These are phyloP conservation scores for Prunus yedoensis DNA, from an alignment of 331 rosid species.

Conservation along the genomic window DNA sequence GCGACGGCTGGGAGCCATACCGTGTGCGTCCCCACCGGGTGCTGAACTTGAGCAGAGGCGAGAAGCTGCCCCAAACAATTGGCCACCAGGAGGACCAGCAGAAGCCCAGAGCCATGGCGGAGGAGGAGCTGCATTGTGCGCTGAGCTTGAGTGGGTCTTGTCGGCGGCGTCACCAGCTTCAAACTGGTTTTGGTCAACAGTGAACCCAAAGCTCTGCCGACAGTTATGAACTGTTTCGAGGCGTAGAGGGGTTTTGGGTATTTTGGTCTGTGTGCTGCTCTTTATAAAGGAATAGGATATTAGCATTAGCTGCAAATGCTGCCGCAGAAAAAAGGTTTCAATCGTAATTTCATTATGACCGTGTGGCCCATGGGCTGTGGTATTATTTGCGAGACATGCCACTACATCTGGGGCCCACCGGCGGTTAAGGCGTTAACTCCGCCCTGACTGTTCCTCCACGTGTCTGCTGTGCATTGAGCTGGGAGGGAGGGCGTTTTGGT, in stretches of 20 bases:
- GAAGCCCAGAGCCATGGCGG: conserved; percentile 20
- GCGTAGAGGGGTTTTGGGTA: background rate
- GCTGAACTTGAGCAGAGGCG: conserved; percentile 24
- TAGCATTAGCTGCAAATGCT: background rate
- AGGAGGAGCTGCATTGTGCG: conserved; percentile 49
- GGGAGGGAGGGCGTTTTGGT: conserved; percentile 27
- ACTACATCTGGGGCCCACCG: conserved; percentile 42
- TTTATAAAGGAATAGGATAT: conserved; percentile 13
- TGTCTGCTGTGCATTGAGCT: conserved; percentile 1
- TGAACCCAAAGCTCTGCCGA: conserved; percentile 33
- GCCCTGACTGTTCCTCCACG: conserved; percentile 44
- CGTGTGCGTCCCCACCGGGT: conserved; percentile 23
- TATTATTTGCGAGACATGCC: conserved; percentile 37
- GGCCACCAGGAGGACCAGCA: conserved; percentile 13
- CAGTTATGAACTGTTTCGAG: conserved; percentile 23
- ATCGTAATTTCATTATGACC: conserved; percentile 9
- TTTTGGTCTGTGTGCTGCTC: background rate
- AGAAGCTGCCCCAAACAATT: background rate
- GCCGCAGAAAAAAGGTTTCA: background rate
- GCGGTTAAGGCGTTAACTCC: conserved; percentile 57
- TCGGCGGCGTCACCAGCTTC: conserved; percentile 18
- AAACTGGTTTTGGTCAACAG: background rate
- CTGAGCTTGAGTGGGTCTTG: background rate
- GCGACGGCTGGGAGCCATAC: conserved; percentile 81
- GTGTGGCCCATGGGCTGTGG: conserved; percentile 5